These are phyloP conservation scores for Acephala macrosclerotiorum DNA, from an alignment of 2,329 filamentous ascomycete genomes.

Conservation along the genomic window DNA sequence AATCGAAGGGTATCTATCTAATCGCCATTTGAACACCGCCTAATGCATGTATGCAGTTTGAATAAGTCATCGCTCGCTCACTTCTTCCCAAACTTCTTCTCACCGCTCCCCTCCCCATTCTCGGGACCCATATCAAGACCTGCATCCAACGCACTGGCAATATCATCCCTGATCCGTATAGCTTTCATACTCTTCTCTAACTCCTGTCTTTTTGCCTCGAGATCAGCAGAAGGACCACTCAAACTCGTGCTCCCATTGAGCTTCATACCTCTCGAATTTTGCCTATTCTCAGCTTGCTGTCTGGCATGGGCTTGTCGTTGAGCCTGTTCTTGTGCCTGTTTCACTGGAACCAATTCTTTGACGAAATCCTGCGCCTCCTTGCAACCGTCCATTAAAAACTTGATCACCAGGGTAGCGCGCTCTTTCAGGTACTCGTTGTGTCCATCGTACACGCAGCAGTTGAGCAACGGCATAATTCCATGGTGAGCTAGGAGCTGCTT, in stretches of 20 bases:
- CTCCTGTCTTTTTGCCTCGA: slow-evolving; percentile 29
- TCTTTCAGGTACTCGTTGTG: slow-evolving; percentile 95
- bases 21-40: not conserved
- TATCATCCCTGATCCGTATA: slow-evolving; percentile 7
- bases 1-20: slow-evolving; percentile 7
- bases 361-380: slow-evolving; percentile 77
- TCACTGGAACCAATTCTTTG: slow-evolving; percentile 54
- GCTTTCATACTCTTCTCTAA: slow-evolving; percentile 29
- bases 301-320: slow-evolving; percentile 33
- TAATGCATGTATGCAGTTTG: not conserved
- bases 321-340: slow-evolving; percentile 36
- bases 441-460: slow-evolving; percentile 90
- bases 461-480: slow-evolving; percentile 86
- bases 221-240: slow-evolving; percentile 19
- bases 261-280: slow-evolving; percentile 7
- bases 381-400: slow-evolving; percentile 80
- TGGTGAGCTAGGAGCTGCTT: slow-evolving; percentile 85
- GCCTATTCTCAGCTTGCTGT: slow-evolving; percentile 25
- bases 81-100: slow-evolving; percentile 6
- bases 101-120: not conserved
- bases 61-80: not conserved
- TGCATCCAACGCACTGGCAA: not conserved
- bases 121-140: not conserved
- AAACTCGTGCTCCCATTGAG: slow-evolving; percentile 6
- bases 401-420: slow-evolving; percentile 87